phyloP scores from a whole-genome alignment of 2,329 filamentous ascomycete species.

The Chrysosporium queenslandicum region DNA sequence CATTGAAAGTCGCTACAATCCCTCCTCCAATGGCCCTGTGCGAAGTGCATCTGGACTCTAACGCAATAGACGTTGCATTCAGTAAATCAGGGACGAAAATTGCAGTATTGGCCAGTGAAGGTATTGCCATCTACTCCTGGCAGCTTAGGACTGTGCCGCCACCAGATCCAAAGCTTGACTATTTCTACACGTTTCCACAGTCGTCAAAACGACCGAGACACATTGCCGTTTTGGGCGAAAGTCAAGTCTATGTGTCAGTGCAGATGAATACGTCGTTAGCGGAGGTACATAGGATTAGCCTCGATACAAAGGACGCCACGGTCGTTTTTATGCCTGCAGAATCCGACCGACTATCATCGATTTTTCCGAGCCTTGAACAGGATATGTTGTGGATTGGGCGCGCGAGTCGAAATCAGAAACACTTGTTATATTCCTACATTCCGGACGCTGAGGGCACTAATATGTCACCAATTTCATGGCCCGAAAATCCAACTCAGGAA shows the following conservation, averaged over 20 bases:
- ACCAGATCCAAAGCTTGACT: slow-evolving; percentile 30
- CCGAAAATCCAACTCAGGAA: slow-evolving; percentile 28
- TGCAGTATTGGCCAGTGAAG: slow-evolving; percentile 59
- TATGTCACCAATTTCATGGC: slow-evolving; percentile 20
- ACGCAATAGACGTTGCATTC: slow-evolving; percentile 65
- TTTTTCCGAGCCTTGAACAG: slow-evolving; percentile 28
- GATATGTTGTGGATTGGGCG: slow-evolving; percentile 33
- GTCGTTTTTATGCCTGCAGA: slow-evolving; percentile 26
- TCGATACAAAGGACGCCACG: slow-evolving; percentile 28
- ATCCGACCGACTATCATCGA: slow-evolving; percentile 29
- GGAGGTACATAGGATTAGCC: slow-evolving; percentile 26
- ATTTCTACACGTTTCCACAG: slow-evolving; percentile 30
- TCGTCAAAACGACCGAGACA: slow-evolving; percentile 33
- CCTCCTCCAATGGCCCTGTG: slow-evolving; percentile 88
- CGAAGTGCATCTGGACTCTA: slow-evolving; percentile 54
- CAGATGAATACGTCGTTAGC: slow-evolving; percentile 25
- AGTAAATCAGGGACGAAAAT: slow-evolving; percentile 55
- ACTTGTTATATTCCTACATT: slow-evolving; percentile 28
- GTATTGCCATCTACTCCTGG: slow-evolving; percentile 61
- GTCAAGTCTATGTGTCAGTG: slow-evolving; percentile 36
- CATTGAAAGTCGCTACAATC: slow-evolving; percentile 70
- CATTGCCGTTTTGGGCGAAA: slow-evolving; percentile 38
- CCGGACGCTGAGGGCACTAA: slow-evolving; percentile 18
- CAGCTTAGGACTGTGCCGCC: slow-evolving; percentile 43
- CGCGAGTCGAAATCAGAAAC: slow-evolving; percentile 20